Percentiles rank a stretch among this genome's conserved stretches.
These are phyloP conservation scores for Brassica juncea DNA, from an alignment of 345 rosid species.

Conservation along the genomic window DNA sequence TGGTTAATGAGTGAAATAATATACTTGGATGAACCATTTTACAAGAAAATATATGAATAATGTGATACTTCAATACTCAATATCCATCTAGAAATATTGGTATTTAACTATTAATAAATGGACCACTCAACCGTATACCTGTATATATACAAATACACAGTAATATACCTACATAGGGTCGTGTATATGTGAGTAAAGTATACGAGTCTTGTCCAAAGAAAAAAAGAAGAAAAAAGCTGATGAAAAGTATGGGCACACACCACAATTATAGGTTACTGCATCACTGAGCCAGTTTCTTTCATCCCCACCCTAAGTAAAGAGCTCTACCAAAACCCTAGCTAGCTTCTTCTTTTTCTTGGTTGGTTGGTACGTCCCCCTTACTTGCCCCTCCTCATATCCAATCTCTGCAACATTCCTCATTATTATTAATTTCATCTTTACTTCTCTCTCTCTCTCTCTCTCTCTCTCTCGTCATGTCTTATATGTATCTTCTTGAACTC, in stretches of 20 bases:
- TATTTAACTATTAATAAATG: neutral
- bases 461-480: constrained; percentile 24
- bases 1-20: neutral
- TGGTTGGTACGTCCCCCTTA: constrained; percentile 26
- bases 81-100: constrained; percentile 7
- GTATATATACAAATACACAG: neutral
- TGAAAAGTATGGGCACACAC: constrained; percentile 36
- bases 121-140: constrained; percentile 19
- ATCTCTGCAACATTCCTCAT: constrained; percentile 29
- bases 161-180: constrained; percentile 5
- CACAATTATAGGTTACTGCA: constrained; percentile 39
- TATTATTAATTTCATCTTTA: constrained; percentile 33
- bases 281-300: constrained; percentile 41
- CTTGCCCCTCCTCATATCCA: constrained; percentile 34
- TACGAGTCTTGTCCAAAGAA: constrained; percentile 32
- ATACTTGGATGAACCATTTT: constrained; percentile 9
- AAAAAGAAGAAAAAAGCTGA: constrained; percentile 33
- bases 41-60: neutral
- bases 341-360: constrained; percentile 10
- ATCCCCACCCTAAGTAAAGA: constrained; percentile 41
- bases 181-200: constrained; percentile 3
- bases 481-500: constrained; percentile 33
- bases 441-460: constrained; percentile 7
- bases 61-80: constrained; percentile 7
- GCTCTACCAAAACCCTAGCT: constrained; percentile 42